Evolutionary conservation across 805 yeast genomes (phyloP).

Genomic region (Candida peoriensis): DNA sequence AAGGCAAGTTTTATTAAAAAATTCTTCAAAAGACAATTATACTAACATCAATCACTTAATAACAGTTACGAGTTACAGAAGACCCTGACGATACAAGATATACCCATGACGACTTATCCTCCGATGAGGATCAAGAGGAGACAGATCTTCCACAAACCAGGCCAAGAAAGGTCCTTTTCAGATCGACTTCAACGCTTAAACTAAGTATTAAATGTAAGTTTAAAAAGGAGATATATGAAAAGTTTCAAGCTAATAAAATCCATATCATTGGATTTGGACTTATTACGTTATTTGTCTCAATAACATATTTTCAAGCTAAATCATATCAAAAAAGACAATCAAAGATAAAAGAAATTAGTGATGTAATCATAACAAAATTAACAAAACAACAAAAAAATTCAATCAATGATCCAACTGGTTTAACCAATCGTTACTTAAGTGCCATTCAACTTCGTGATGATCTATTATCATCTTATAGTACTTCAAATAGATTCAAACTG

Average conservation of each 20-base stretch:
- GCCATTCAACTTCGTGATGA: slow-evolving; percentile 70
- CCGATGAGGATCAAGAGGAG: slow-evolving; percentile 36
- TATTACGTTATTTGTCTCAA: slow-evolving; percentile 10
- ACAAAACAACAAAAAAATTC: slow-evolving; percentile 38
- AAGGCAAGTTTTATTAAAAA: slow-evolving; percentile 63
- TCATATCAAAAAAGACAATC: slow-evolving; percentile 33
- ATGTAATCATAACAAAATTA: slow-evolving; percentile 45
- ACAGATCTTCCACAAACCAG: slow-evolving; percentile 30
- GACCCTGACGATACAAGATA: slow-evolving; percentile 34
- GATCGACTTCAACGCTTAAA: slow-evolving; percentile 68
- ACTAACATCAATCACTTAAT: slow-evolving; percentile 23
- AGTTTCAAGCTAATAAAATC: slow-evolving; percentile 25
- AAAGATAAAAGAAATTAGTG: slow-evolving; percentile 40
- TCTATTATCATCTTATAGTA: slow-evolving; percentile 33
- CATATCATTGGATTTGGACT: slow-evolving; percentile 12
- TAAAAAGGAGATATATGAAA: slow-evolving; percentile 44
- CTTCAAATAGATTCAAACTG: slow-evolving; percentile 35
- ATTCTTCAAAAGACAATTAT: slow-evolving; percentile 1
- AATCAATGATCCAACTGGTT: slow-evolving; percentile 27
- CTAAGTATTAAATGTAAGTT: slow-evolving; percentile 52
- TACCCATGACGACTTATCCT: slow-evolving; percentile 31
- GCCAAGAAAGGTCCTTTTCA: slow-evolving; percentile 43
- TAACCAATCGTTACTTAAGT: slow-evolving; percentile 48
- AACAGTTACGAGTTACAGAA: slow-evolving; percentile 24
- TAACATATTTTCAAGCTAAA: slow-evolving; percentile 31